phyloP scores from a whole-genome alignment of 2,329 filamentous ascomycete genomes.

The Neopestalotiopsis clavispora region DNA sequence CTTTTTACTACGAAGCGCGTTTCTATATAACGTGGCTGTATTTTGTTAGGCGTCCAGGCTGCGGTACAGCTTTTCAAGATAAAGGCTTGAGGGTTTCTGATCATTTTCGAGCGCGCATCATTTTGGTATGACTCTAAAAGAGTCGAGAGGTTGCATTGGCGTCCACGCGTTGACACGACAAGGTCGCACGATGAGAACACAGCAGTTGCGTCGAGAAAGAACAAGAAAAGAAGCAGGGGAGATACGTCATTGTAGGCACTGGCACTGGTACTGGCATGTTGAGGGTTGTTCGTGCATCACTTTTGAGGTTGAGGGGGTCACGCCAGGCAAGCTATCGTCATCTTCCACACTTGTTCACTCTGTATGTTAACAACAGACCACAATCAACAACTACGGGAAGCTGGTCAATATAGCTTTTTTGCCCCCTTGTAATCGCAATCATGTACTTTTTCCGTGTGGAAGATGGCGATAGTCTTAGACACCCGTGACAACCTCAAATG shows the following conservation, averaged over 20 bases:
- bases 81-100: constrained; percentile 35
- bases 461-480: constrained; percentile 63
- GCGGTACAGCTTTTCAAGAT: constrained; percentile 29
- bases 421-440: constrained; percentile 42
- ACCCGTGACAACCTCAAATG: constrained; percentile 53
- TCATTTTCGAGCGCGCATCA: constrained; percentile 53
- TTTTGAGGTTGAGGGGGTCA: constrained; percentile 42
- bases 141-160: constrained; percentile 40
- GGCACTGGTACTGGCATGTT: constrained; percentile 23
- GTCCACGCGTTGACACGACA: constrained; percentile 40
- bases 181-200: constrained; percentile 30
- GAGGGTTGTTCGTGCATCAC: constrained; percentile 33
- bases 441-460: constrained; percentile 48
- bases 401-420: constrained; percentile 56
- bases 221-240: constrained; percentile 27
- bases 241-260: constrained; percentile 26
- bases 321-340: constrained; percentile 72
- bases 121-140: constrained; percentile 39
- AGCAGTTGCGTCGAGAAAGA: constrained; percentile 35
- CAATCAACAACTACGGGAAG: constrained; percentile 40
- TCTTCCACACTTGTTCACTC: constrained; percentile 64
- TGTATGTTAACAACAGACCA: constrained; percentile 68
- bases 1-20: constrained; percentile 32
- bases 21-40: constrained; percentile 29
- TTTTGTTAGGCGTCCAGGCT: constrained; percentile 33